Evolutionary conservation across 208 protist genomes (phyloP).

Genomic region (Porcisia hertigi): DNA sequence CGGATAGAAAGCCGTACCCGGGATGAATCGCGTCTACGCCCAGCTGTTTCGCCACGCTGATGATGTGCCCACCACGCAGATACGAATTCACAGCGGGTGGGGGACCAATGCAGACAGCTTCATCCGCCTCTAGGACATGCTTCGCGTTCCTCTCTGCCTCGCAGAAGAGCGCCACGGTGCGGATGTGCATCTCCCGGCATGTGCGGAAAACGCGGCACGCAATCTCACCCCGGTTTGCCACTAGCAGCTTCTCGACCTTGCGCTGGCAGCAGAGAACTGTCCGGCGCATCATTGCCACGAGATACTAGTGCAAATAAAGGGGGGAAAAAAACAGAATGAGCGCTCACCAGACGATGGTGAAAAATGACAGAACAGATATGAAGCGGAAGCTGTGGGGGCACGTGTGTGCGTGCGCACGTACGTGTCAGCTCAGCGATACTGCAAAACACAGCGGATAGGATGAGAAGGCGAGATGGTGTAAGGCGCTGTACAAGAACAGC

Average conservation of each 20-base stretch:
- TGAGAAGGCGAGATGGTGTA: not conserved
- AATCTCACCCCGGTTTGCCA: slow-evolving; percentile 98
- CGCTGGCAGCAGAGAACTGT: slow-evolving; percentile 14
- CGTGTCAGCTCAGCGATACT: not conserved
- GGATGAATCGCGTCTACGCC: slow-evolving; percentile 95
- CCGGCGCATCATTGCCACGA: slow-evolving; percentile 24
- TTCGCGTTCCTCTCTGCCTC: slow-evolving; percentile 90
- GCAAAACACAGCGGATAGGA: not conserved
- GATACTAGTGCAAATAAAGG: not conserved
- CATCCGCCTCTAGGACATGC: slow-evolving; percentile 92
- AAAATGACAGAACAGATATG: slow-evolving; percentile 5
- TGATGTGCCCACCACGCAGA: slow-evolving; percentile 88
- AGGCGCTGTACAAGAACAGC: slow-evolving; percentile 3
- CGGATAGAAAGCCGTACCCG: slow-evolving; percentile 98
- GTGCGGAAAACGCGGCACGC: slow-evolving; percentile 96
- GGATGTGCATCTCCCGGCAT: slow-evolving; percentile 91
- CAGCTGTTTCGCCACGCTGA: slow-evolving; percentile 84
- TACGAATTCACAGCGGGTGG: slow-evolving; percentile 80
- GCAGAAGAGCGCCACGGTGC: slow-evolving; percentile 96
- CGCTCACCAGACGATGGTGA: not conserved
- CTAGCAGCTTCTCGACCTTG: slow-evolving; percentile 93
- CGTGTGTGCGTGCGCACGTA: not conserved
- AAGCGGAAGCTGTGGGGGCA: not conserved
- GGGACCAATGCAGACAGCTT: slow-evolving; percentile 74
- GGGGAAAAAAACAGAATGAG: not conserved